Evolutionary conservation across 2,329 filamentous ascomycete genomes (phyloP).

Genomic region (Talaromyces sp.): DNA sequence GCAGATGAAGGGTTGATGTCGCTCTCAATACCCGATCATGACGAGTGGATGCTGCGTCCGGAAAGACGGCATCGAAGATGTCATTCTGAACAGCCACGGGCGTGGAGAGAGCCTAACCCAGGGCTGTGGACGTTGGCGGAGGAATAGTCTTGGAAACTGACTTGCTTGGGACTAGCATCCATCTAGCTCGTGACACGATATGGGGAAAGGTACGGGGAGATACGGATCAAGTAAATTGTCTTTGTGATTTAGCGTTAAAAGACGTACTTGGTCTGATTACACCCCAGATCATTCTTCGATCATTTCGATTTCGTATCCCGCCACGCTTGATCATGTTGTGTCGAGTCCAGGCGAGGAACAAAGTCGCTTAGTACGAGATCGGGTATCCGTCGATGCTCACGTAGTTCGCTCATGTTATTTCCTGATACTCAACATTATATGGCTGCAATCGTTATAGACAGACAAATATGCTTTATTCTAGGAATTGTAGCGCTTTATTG

Average conservation of each 20-base stretch:
- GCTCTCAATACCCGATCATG: background rate
- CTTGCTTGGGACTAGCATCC: background rate
- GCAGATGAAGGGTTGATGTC: background rate
- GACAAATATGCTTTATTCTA: background rate
- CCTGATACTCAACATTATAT: background rate
- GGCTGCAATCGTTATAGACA: background rate
- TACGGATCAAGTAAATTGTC: background rate
- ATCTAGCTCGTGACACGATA: background rate
- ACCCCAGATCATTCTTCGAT: background rate
- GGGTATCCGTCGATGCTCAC: background rate
- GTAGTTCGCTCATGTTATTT: background rate
- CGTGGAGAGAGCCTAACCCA: constrained; percentile 36
- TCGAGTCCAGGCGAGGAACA: background rate
- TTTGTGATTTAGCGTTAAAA: background rate
- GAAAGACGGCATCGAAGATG: constrained; percentile 34
- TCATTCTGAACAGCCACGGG: constrained; percentile 38
- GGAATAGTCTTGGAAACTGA: constrained; percentile 20
- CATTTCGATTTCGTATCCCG: background rate
- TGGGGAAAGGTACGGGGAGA: background rate
- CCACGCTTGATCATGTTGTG: background rate
- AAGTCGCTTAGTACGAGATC: background rate
- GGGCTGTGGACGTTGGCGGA: constrained; percentile 36
- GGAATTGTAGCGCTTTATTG: background rate
- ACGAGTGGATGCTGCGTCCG: constrained; percentile 15
- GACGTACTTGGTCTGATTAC: background rate